phyloP scores from a whole-genome alignment of 495 filamentous ascomycete species.

The Thozetella sp. region DNA sequence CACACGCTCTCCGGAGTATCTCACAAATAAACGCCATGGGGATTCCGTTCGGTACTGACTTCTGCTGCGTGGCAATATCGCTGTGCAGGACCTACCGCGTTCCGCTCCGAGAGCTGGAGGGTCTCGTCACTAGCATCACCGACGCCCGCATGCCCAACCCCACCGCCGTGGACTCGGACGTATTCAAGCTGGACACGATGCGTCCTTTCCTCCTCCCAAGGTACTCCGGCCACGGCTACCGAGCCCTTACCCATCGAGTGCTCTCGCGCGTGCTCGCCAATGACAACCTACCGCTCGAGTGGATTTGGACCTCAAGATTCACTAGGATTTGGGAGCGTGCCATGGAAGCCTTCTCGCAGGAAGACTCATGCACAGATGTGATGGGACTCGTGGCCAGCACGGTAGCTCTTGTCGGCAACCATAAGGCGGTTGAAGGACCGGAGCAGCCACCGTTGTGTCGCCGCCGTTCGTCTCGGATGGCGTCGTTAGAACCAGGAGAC shows the following conservation, averaged over 20 bases:
- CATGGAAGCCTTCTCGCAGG: neutral
- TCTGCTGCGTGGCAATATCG: conserved; percentile 36
- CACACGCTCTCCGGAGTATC: conserved; percentile 66
- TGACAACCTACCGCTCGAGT: neutral
- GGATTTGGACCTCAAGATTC: neutral
- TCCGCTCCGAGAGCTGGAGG: conserved; percentile 25
- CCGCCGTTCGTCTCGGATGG: neutral
- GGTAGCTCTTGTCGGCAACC: neutral
- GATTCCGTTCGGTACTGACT: conserved; percentile 38
- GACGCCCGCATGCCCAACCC: neutral
- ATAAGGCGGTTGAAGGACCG: neutral
- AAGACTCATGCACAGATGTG: neutral
- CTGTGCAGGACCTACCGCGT: conserved; percentile 29
- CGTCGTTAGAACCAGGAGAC: neutral
- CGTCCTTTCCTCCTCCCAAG: neutral
- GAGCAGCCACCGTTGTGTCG: neutral
- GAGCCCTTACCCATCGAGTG: neutral
- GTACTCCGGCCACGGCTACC: neutral
- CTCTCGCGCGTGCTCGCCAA: neutral
- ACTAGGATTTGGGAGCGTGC: neutral
- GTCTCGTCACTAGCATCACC: conserved; percentile 14
- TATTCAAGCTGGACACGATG: neutral
- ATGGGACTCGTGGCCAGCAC: neutral
- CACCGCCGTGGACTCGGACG: neutral
- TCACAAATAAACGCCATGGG: conserved; percentile 39